These are phyloP conservation scores for Penicillium pancosmium DNA, from an alignment of 495 filamentous ascomycete species.

Conservation along the genomic window DNA sequence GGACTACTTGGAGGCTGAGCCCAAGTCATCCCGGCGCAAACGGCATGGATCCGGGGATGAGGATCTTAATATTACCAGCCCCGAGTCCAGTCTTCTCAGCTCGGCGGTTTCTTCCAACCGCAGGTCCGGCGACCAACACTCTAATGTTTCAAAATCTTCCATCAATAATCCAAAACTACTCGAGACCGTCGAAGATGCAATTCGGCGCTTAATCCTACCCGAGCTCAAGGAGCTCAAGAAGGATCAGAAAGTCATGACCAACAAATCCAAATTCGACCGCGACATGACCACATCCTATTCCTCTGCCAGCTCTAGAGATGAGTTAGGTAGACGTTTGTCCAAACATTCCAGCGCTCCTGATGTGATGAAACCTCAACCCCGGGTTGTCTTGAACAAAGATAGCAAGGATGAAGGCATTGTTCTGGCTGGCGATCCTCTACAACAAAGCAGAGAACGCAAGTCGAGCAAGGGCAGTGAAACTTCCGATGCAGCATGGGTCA, in stretches of 20 bases:
- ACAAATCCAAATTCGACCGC: slow-evolving; percentile 63
- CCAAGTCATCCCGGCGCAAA: slow-evolving; percentile 61
- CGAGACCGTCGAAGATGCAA: slow-evolving; percentile 94
- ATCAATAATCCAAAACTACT: slow-evolving; percentile 96
- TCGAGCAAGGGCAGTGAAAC: slow-evolving; percentile 47
- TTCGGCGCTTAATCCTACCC: slow-evolving; percentile 86
- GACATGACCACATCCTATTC: slow-evolving; percentile 62
- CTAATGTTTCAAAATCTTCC: slow-evolving; percentile 78
- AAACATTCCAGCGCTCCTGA: slow-evolving; percentile 73
- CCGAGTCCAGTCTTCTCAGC: slow-evolving; percentile 75
- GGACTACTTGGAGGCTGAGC: slow-evolving; percentile 59
- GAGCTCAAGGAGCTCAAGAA: slow-evolving; percentile 90
- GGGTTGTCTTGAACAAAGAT: slow-evolving; percentile 63
- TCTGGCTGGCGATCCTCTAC: slow-evolving; percentile 51
- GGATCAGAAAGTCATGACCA: slow-evolving; percentile 72
- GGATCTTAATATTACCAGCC: slow-evolving; percentile 59
- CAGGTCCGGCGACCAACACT: slow-evolving; percentile 48
- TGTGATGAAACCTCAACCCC: slow-evolving; percentile 66
- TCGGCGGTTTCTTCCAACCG: slow-evolving; percentile 67
- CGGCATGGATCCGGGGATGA: slow-evolving; percentile 64
- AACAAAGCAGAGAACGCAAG: slow-evolving; percentile 47
- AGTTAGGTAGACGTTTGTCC: slow-evolving; percentile 58
- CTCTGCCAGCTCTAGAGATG: slow-evolving; percentile 64
- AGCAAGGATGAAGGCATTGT: slow-evolving; percentile 61
- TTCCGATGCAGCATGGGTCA: slow-evolving; percentile 48